Conservation (phyloP, 495 filamentous ascomycete species). For the Aspergillus wentii region DNA sequence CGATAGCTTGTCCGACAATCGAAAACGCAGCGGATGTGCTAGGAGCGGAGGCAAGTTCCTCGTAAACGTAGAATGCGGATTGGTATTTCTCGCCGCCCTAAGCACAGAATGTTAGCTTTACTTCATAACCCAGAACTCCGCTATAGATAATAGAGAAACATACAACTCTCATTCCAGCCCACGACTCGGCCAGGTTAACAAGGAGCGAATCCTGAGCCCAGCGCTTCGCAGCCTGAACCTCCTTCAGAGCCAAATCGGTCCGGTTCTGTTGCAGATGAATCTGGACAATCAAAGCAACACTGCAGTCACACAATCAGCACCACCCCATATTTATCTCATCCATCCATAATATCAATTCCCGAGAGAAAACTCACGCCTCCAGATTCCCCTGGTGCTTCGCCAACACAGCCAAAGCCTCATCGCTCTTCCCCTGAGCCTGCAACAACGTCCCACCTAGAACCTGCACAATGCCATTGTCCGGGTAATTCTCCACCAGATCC, state of each 20-base stretch:
- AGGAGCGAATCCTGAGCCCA: constrained; percentile 95
- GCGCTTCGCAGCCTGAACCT: constrained; percentile 80
- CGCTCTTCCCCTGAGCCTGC: constrained; percentile 67
- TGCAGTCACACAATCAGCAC: constrained; percentile 15
- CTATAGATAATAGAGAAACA: constrained; percentile 21
- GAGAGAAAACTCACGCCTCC: constrained; percentile 62
- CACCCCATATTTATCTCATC: neutral
- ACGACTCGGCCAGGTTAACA: constrained; percentile 91
- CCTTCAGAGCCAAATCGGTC: constrained; percentile 82
- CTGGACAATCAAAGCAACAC: constrained; percentile 74
- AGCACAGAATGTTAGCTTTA: constrained; percentile 4
- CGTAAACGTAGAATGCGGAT: constrained; percentile 95
- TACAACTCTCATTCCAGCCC: constrained; percentile 87
- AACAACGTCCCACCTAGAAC: constrained; percentile 73
- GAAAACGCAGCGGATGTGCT: constrained; percentile 57
- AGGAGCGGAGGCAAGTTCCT: constrained; percentile 87
- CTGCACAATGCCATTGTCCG: constrained; percentile 79
- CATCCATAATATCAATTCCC: neutral
- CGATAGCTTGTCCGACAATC: constrained; percentile 82
- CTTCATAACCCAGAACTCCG: neutral
- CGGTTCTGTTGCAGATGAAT: constrained; percentile 90
- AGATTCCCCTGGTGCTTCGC: constrained; percentile 75
- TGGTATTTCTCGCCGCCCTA: constrained; percentile 96
- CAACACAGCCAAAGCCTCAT: constrained; percentile 77
- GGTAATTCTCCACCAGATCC: constrained; percentile 55